Base-by-base conservation (phyloP, 805 yeast species). In the Barnettozyma botsteinii region DNA sequence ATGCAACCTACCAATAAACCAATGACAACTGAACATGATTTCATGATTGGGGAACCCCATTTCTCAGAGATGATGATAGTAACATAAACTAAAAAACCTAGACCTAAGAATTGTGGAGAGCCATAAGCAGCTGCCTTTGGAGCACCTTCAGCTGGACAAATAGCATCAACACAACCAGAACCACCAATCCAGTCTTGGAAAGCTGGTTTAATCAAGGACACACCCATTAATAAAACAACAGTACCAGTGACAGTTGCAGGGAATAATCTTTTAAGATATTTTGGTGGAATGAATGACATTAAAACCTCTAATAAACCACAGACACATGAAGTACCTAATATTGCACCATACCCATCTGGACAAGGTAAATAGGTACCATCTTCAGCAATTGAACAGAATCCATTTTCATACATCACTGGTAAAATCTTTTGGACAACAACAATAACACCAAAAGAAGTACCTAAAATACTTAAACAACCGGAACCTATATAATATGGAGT, bases 1-100 rank as follows among this genome's bases (percentile, higher is more conserved):
- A 88, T 85, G 65, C 96, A 87, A 30, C 96, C 96, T 28, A 85
- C 79, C 17, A 88, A 62, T 42, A 88, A 69, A 32, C 96, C 96
- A 22, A 82, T 65, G 49, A 88, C 83, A 35, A 88, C 95, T 2
- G 96, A 89, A 70, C 95, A 86, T 1, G 95, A 85, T 59, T 83
- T 86, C 93, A 88, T 84, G 53, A 88, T 83, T 41, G 97, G 97
- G 11, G 96, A 78, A 28, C 97, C 97, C 75, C 85, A 88, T 60
- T 78, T 78, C 61, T 88, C 96, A 53, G 82, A 74, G 29, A 85
- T 45, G 43, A 88, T 72, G 53, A 88, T 86, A 6, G 87, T 66
- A 22, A 77, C 69, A 55, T 76, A 85, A 9, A 87, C 96, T 24
- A 82, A 64, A 69, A 88, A 86, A 3, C 96, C 96, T 26, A 88